Conservation (phyloP, 2,329 filamentous ascomycete species). For the Fusarium sp. region DNA sequence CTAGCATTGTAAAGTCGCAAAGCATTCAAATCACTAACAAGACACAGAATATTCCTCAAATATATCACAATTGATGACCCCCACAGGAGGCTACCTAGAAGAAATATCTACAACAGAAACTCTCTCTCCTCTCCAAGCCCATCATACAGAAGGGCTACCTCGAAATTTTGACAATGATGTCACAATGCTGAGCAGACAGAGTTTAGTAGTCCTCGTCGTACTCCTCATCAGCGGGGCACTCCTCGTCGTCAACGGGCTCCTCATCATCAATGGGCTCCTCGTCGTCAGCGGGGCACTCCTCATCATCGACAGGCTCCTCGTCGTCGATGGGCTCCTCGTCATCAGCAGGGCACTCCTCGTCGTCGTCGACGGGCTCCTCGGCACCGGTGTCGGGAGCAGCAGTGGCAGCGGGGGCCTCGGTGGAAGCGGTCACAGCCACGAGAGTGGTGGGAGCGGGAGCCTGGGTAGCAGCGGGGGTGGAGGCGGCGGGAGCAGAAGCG, state of each 20-base stretch:
- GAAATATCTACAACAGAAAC: conserved; percentile 44
- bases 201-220: conserved; percentile 9
- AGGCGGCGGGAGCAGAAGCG: conserved; percentile 3
- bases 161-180: conserved; percentile 15
- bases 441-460: conserved; percentile 2
- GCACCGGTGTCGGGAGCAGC: conserved; percentile 16
- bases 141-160: background rate
- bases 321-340: conserved; percentile 4
- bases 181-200: conserved; percentile 8
- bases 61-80: conserved; percentile 44
- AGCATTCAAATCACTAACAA: background rate
- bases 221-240: conserved; percentile 21
- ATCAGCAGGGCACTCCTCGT: conserved; percentile 16
- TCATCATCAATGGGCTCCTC: conserved; percentile 14
- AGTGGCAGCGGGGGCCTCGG: conserved; percentile 13
- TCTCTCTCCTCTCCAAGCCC: background rate
- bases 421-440: background rate
- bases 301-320: background rate
- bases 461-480: conserved; percentile 17
- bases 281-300: conserved; percentile 1
- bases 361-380: conserved; percentile 26
- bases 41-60: conserved; percentile 32
- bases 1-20: background rate
- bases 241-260: conserved; percentile 12
- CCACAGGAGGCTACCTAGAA: conserved; percentile 45